A percentile compares a stretch with the other conserved stretches of the same genome.
Conservation (phyloP, 1,284 basidiomycete genomes). For the Ganoderma lingzhi region DNA sequence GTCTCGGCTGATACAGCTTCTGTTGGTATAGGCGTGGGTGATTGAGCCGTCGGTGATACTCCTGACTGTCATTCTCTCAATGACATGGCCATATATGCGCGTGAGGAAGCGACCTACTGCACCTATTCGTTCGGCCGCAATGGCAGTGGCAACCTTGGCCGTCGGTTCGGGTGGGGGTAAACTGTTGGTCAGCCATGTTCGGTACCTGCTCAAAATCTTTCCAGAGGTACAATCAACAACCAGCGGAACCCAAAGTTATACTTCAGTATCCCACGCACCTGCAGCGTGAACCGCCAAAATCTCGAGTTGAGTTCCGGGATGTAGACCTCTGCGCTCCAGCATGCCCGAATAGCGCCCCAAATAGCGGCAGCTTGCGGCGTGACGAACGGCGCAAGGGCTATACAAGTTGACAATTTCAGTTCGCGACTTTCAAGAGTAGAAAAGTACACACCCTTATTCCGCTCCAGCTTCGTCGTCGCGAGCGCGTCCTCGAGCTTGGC, state of each 20-base stretch:
- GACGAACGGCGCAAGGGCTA: conserved; percentile 51
- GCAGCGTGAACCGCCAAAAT: conserved; percentile 90
- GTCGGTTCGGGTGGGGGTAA: conserved; percentile 49
- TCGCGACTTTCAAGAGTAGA: not conserved
- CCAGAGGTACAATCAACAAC: conserved; percentile 1
- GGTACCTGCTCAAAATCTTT: conserved; percentile 82
- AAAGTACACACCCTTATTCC: conserved; percentile 48
- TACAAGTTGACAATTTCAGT: not conserved
- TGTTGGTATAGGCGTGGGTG: conserved; percentile 58
- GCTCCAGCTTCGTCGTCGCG: conserved; percentile 51
- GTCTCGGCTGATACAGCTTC: conserved; percentile 63
- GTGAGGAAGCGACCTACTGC: conserved; percentile 13
- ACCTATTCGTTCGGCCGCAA: conserved; percentile 47
- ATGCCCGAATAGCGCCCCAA: conserved; percentile 77
- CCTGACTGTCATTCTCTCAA: conserved; percentile 7
- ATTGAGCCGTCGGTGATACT: conserved; percentile 46
- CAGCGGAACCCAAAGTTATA: not conserved
- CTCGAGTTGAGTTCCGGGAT: conserved; percentile 82
- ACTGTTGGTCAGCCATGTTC: conserved; percentile 70
- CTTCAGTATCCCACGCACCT: conserved; percentile 55
- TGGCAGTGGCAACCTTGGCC: conserved; percentile 40
- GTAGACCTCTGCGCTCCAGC: conserved; percentile 88
- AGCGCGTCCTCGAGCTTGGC: conserved; percentile 76
- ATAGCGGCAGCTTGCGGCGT: conserved; percentile 73
- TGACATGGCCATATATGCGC: not conserved